These are phyloP conservation scores for Parasarocladium wereldwijsianum DNA, from an alignment of 2,329 filamentous ascomycete genomes.

Conservation along the genomic window DNA sequence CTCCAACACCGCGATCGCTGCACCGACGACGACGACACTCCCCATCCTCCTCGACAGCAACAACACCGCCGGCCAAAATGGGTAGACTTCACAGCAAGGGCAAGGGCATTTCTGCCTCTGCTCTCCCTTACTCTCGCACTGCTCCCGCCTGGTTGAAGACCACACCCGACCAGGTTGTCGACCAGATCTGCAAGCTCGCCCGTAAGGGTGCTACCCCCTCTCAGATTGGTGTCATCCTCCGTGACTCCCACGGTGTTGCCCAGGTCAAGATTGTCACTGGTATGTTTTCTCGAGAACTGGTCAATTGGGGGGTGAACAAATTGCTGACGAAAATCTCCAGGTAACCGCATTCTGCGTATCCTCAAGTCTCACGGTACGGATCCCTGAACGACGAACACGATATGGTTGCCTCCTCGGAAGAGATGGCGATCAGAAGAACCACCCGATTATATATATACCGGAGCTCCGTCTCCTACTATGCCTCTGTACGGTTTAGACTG, in stretches of 20 bases:
- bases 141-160: slow-evolving; percentile 96
- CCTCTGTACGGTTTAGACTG: slow-evolving; percentile 88
- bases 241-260: slow-evolving; percentile 95
- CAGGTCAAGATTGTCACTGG: slow-evolving; percentile 96
- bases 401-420: slow-evolving; percentile 12
- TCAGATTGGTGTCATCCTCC: slow-evolving; percentile 96
- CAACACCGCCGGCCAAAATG: slow-evolving; percentile 45
- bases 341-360: slow-evolving; percentile 99
- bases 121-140: slow-evolving; percentile 91
- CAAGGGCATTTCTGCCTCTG: slow-evolving; percentile 96
- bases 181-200: slow-evolving; percentile 98
- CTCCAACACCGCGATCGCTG: slow-evolving; percentile 12
- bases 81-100: slow-evolving; percentile 98
- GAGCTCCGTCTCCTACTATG: slow-evolving; percentile 24
- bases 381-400: slow-evolving; percentile 15
- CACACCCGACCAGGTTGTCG: slow-evolving; percentile 94
- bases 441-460: slow-evolving; percentile 10
- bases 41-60: slow-evolving; percentile 11
- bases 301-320: slow-evolving; percentile 3
- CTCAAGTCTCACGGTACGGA: slow-evolving; percentile 92
- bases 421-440: slow-evolving; percentile 12
- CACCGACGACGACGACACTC: slow-evolving; percentile 4
- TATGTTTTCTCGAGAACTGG: slow-evolving; percentile 31
- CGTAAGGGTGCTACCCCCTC: slow-evolving; percentile 98
- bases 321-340: slow-evolving; percentile 35